phyloP scores from a whole-genome alignment of 83 land plant species.

The Larix sibirica region DNA sequence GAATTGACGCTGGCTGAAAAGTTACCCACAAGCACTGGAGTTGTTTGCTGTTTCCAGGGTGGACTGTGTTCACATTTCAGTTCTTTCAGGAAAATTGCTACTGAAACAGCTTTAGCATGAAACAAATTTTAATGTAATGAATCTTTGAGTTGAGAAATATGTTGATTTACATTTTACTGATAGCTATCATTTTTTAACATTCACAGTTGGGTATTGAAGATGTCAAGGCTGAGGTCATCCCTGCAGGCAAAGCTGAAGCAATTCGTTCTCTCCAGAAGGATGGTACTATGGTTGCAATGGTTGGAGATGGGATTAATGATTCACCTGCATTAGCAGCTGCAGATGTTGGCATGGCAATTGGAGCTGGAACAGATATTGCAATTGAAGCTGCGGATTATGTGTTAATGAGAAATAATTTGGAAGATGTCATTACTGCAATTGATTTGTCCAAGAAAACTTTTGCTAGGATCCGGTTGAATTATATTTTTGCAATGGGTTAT shows the following conservation, averaged over 20 bases:
- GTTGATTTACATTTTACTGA: not conserved
- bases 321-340: constrained; percentile 39
- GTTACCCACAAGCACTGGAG: not conserved
- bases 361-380: constrained; percentile 38
- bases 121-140: not conserved
- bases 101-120: not conserved
- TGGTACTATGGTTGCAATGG: constrained; percentile 32
- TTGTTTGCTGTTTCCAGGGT: not conserved
- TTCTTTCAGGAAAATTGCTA: not conserved
- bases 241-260: constrained; percentile 90
- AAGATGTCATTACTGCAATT: constrained; percentile 36
- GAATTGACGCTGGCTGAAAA: not conserved
- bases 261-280: constrained; percentile 38
- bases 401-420: constrained; percentile 32
- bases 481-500: constrained; percentile 33
- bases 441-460: constrained; percentile 30
- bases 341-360: constrained; percentile 42
- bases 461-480: constrained; percentile 23
- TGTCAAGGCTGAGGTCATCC: constrained; percentile 90
- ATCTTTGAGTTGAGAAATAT: not conserved
- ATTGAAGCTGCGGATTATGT: constrained; percentile 38
- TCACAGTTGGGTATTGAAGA: constrained; percentile 85
- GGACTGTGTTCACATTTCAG: not conserved
- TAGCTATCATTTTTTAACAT: not conserved
- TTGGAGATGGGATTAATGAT: constrained; percentile 43